Evolutionary conservation across 345 rosid genomes (phyloP), one percentile per base, ranked within the genome.

Genomic region (Citrus maxima): DNA sequence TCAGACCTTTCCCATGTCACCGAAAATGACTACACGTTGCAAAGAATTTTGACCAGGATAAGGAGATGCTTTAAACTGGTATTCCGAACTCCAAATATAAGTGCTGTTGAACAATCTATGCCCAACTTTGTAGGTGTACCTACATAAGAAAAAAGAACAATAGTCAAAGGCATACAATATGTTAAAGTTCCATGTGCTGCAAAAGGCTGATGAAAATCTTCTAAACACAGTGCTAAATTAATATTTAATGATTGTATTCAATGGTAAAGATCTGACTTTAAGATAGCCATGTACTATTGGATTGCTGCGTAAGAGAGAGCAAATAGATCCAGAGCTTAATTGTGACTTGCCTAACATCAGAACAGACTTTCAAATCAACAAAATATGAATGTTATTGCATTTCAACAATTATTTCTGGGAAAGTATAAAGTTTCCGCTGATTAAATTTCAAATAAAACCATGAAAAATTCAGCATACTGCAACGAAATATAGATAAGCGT

Each of bases 1-100:
- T 82, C 75, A 54, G 63, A 90, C 95, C 93, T 91, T 93, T 86
- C 97, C 97, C 97, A 93, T 88, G 84, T 93, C 93, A 35, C 97
- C 93, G 70, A 91, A 91, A 84, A 91, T 88, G 6, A 93, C 86
- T 13, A 93, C 90, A 38, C 79, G 91, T 61, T 93, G 93, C 27
- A 87, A 64, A 68, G 95, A 93, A 78, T 70, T 82, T 83, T 93
- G 92, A 30, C 97, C 95, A 0, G 97, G 91, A 76, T 82, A 93
- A 13, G 93, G 97, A 74, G 97, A 88, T 74, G 92, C 88, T 82
- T 81, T 87, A 82, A 93, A 89, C 2, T 76, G 84, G 77, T 87
- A 91, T 64, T 83, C 82, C 80, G 67, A 61, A 80, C 92, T 91
- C 95, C 97, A 89, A 58, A 89, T 28, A 58, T 83, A 72, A 68